These are phyloP conservation scores for Fraxinus sp. DNA, from an alignment of 305 asterid genomes.

Conservation along the genomic window DNA sequence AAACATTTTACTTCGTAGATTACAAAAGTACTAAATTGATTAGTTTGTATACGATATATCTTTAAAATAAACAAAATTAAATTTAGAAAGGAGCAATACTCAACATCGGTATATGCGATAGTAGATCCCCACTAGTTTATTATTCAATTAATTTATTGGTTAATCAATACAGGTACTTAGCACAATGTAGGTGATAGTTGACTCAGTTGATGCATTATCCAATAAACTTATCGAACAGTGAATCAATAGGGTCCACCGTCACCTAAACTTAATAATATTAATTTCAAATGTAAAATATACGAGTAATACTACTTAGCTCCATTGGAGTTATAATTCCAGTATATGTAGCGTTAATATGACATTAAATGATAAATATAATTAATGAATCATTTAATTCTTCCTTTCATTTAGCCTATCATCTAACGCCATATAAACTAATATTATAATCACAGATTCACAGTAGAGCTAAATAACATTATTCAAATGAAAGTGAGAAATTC, in stretches of 20 bases:
- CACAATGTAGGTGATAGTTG: neutral
- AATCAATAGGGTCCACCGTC: neutral
- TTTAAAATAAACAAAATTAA: too few species aligned
- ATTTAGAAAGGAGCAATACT: neutral
- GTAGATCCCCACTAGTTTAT: neutral
- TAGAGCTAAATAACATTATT: too few species aligned
- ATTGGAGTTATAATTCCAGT: too few species aligned
- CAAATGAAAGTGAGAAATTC: too few species aligned
- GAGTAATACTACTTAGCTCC: too few species aligned
- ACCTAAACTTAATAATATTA: neutral
- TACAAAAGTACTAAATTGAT: neutral
- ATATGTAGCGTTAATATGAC: too few species aligned
- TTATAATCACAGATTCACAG: too few species aligned
- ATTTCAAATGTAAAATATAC: neutral
- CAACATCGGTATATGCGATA: neutral
- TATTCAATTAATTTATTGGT: neutral
- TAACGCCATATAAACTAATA: too few species aligned
- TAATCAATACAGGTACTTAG: neutral
- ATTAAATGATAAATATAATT: too few species aligned
- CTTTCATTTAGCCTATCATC: too few species aligned
- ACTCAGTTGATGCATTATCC: neutral
- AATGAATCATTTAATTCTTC: too few species aligned
- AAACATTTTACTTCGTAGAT: neutral
- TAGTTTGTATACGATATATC: neutral
- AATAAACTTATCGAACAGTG: neutral